Base-by-base conservation (phyloP, 805 yeast species). In the Yarrowia sp. region DNA sequence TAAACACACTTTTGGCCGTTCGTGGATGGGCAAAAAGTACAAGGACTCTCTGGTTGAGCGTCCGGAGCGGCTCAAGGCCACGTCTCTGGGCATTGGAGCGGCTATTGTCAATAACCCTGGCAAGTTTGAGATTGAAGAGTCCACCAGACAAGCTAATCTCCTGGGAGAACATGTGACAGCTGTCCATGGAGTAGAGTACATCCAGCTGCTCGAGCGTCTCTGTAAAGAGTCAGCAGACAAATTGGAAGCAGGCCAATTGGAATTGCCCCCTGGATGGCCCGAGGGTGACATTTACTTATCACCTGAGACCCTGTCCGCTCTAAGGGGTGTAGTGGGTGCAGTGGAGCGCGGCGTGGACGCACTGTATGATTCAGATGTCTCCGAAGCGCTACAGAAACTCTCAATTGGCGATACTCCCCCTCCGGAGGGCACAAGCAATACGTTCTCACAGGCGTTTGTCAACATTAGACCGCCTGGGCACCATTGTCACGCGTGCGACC, bases 401-500 rank as follows among this genome's bases (percentile, higher is more conserved):
- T 59, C 65, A 5, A 32, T 59, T 35, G 65, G 65, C 5, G 65
- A 59, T 5, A 42, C 48, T 8, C 46, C 46, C 3, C 48, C 48
- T 12, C 65, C 50, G 11, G 52, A 42, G 42, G 50, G 50, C 19
- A 35, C 19, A n/a, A 35, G 32, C 5, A 59, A 8, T 8, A 12
- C 55, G 3, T 63, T 63, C 15, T 26, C 46, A 10, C 48, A 48
- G 26, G 87, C 89, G 1, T 90, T 90, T 78, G 88, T 88, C 0
- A 86, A 87, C 0, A 84, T 90, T 50, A 80, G 95, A 63, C 95
- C 95, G 1, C 95, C 96, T 0, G 97, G 97, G 3, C 97, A 91
- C 75, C 97, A 91, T 77, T 87, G 92, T 32, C 95, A 90, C 73
- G 89, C 92, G 0, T 86, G 89, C 69, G 83, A 86, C n/a, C 97